Base-by-base conservation (phyloP, 805 yeast species). In the Lachancea waltii region DNA sequence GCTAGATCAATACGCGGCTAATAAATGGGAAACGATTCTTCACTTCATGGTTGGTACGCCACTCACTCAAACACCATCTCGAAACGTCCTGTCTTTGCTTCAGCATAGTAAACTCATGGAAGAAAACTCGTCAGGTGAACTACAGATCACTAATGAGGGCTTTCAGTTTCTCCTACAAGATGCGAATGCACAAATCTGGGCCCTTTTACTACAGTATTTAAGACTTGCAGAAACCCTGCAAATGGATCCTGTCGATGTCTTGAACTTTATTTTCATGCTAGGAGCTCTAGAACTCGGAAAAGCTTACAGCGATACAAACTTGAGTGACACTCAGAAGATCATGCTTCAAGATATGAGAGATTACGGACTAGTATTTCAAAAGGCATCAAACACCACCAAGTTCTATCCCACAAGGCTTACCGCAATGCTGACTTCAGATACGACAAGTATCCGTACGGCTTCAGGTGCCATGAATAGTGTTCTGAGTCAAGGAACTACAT, bases 1-100 rank as follows among this genome's bases (percentile, higher is more conserved):
- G 50, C 66, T 90, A 33, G 94, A 85, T 48, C 68, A 68, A 27
- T 89, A 86, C 62, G 95, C 96, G 10, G 73, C 86, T 5, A 74
- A 72, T 32, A 86, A 83, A 55, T 92, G 98, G 98, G 99, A 92
- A 57, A 77, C 85, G 6, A 90, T 92, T 49, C 68, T 92, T 50
- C 97, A 92, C 68, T 92, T 81, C 65, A 90, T 92, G 97, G 99
- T 92, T 30, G 96, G 97, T 2, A 85, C 97, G 0, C 84, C 85
- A 36, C 64, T 80, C 32, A 68, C 74, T 8, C 71, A 68, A 13
- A 64, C 75, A 2, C 95, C 96, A 3, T 80, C 89, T 33, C 71
- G 73, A n/a, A 89, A 90, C 13, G 97, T 90, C 1, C 66, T 92
- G 35, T 73, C 78, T 13, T 66, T 92, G 19, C 66, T 92, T 34